These are phyloP conservation scores for Hypoxylon sp. DNA, from an alignment of 2,329 filamentous ascomycete species.

Conservation along the genomic window DNA sequence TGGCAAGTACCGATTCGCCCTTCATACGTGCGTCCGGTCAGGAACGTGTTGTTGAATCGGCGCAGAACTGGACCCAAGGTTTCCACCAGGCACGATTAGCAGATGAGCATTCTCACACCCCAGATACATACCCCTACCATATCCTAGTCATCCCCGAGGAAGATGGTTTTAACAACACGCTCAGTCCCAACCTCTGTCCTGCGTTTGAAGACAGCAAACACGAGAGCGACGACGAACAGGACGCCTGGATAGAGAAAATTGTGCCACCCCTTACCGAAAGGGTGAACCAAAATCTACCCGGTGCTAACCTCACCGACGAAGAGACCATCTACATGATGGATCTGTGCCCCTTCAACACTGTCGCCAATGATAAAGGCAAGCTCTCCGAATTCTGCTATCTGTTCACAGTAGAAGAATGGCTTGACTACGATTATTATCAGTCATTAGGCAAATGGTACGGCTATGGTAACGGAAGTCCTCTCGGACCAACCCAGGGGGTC, in stretches of 20 bases:
- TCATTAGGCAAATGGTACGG: conserved; percentile 88
- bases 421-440: conserved; percentile 84
- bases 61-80: conserved; percentile 80
- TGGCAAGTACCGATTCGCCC: conserved; percentile 71
- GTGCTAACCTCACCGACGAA: conserved; percentile 72
- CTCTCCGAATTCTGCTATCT: conserved; percentile 82
- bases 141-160: conserved; percentile 80
- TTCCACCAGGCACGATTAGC: conserved; percentile 71
- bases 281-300: conserved; percentile 77
- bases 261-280: conserved; percentile 76
- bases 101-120: conserved; percentile 59
- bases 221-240: conserved; percentile 66
- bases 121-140: conserved; percentile 64
- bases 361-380: conserved; percentile 70
- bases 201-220: conserved; percentile 75
- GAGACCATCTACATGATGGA: conserved; percentile 86
- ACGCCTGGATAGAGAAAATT: conserved; percentile 74
- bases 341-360: conserved; percentile 86
- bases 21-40: conserved; percentile 82
- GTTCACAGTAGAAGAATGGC: conserved; percentile 82
- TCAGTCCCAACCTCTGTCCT: conserved; percentile 80
- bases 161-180: conserved; percentile 80
- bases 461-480: conserved; percentile 80
- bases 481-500: conserved; percentile 88
- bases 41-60: conserved; percentile 80